A percentile compares a stretch with the other conserved stretches of the same genome.
Conservation (phyloP, 495 filamentous ascomycete genomes). For the Aspergillus nidulans region DNA sequence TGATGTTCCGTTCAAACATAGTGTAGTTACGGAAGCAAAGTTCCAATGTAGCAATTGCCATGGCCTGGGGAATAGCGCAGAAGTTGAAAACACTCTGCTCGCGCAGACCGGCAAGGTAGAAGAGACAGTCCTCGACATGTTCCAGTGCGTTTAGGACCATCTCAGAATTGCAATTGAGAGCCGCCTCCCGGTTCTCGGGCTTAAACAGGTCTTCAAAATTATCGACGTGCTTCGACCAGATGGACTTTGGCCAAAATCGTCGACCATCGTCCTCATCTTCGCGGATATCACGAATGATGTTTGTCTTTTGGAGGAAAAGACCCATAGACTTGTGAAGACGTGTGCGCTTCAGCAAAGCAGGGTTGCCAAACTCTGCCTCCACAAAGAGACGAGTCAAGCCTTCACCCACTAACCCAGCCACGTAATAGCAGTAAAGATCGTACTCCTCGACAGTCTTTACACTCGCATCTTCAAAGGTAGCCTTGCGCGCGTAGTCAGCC, state of each 20-base stretch:
- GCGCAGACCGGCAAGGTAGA: conserved; percentile 92
- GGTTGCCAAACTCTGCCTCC: conserved; percentile 81
- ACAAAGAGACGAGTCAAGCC: conserved; percentile 90
- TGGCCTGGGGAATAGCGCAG: conserved; percentile 93
- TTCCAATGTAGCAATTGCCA: conserved; percentile 93
- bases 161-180: conserved; percentile 85
- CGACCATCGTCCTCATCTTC: conserved; percentile 85
- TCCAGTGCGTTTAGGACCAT: conserved; percentile 87
- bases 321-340: conserved; percentile 93
- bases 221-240: conserved; percentile 91
- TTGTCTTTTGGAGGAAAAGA: conserved; percentile 94
- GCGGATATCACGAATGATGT: conserved; percentile 92
- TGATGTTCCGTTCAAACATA: conserved; percentile 84
- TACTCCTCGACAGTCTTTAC: conserved; percentile 85
- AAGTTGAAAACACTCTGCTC: conserved; percentile 99
- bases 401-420: conserved; percentile 94
- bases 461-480: conserved; percentile 69
- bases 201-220: conserved; percentile 88
- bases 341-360: conserved; percentile 69
- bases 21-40: conserved; percentile 88
- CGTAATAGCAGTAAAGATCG: conserved; percentile 95
- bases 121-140: conserved; percentile 89
- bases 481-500: conserved; percentile 88
- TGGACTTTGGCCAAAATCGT: conserved; percentile 89
- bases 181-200: conserved; percentile 70